Evolutionary conservation across 441 rosid genomes (phyloP).

Genomic region (Erysimum pusillum): DNA sequence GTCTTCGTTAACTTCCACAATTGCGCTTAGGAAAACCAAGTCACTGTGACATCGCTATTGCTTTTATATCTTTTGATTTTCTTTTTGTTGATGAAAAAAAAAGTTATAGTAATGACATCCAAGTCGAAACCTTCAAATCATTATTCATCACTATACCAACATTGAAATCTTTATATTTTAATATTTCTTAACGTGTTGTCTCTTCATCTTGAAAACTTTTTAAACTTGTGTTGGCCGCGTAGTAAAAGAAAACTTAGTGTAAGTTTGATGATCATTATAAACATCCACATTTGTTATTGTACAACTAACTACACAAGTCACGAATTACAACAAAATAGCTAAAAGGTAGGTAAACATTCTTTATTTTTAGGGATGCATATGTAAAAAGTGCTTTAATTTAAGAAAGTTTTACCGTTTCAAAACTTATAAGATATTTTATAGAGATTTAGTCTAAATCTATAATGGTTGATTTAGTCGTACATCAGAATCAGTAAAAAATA

Average conservation of each 20-base stretch:
- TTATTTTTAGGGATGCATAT: too few relatives aligned
- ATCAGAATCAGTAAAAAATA: background rate
- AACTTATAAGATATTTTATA: background rate
- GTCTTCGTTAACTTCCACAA: constrained; percentile 23
- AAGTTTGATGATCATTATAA: too few relatives aligned
- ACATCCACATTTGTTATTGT: too few relatives aligned
- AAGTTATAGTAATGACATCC: background rate
- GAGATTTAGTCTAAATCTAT: constrained; percentile 19
- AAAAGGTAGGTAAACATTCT: too few relatives aligned
- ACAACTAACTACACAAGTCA: too few relatives aligned
- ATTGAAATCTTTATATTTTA: too few relatives aligned
- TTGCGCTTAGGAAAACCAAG: constrained; percentile 12
- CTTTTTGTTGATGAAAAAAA: background rate
- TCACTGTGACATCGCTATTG: constrained; percentile 11
- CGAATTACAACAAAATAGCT: too few relatives aligned
- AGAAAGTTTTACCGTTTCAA: constrained; percentile 39
- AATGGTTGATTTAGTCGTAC: constrained; percentile 40
- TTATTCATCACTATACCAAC: too few relatives aligned
- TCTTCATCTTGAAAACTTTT: too few relatives aligned
- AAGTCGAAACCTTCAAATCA: background rate
- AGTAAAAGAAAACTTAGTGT: too few relatives aligned
- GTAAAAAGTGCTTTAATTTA: background rate
- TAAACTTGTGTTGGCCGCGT: too few relatives aligned
- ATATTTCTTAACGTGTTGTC: too few relatives aligned
- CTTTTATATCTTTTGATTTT: background rate